Percentiles rank a stretch among this genome's conserved stretches.
Evolutionary conservation across 2,329 filamentous ascomycete species (phyloP).

Genomic region (Pyricularia sp.): DNA sequence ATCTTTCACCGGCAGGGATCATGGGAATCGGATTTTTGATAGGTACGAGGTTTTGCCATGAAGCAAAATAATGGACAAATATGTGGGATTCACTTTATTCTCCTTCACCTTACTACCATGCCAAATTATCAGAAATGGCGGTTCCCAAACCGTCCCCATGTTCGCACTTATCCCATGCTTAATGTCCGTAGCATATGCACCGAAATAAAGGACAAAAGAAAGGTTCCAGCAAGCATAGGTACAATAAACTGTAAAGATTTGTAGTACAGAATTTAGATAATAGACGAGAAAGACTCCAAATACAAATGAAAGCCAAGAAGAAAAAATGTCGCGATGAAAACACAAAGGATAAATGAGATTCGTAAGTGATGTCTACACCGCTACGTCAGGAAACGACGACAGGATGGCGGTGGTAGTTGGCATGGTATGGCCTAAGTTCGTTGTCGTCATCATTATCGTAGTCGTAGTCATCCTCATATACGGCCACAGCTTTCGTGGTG

Average conservation of each 20-base stretch:
- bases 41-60: neutral
- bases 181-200: neutral
- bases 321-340: neutral
- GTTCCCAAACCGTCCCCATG: neutral
- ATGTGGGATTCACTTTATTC: neutral
- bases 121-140: neutral
- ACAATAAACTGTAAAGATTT: neutral
- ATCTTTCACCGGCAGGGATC: neutral
- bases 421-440: slow-evolving; percentile 10
- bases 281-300: neutral
- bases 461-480: neutral
- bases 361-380: neutral
- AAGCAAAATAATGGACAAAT: neutral
- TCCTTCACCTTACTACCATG: neutral
- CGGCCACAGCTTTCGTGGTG: neutral
- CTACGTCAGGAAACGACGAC: neutral
- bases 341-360: neutral
- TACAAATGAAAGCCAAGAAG: neutral
- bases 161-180: neutral
- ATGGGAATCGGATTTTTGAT: no score
- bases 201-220: neutral
- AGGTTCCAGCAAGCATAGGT: neutral
- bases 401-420: neutral
- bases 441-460: slow-evolving; percentile 1
- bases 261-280: slow-evolving; percentile 1